phyloP scores from a whole-genome alignment of 2,329 filamentous ascomycete genomes.

The Talaromyces sp. region DNA sequence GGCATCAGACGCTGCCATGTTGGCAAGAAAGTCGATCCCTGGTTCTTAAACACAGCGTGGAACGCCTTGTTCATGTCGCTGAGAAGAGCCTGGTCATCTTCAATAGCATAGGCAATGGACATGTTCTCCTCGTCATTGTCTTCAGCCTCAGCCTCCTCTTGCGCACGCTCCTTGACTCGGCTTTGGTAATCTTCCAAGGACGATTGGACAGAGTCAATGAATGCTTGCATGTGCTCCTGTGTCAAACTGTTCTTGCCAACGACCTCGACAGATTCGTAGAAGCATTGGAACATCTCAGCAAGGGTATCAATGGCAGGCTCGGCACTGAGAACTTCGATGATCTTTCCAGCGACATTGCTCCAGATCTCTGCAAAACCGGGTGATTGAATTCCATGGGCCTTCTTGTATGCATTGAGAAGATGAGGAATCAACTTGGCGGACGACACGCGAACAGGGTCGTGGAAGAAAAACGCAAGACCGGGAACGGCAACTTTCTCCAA shows the following conservation, averaged over 20 bases:
- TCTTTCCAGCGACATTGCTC: constrained; percentile 80
- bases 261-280: constrained; percentile 96
- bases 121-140: constrained; percentile 89
- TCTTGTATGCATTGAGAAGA: constrained; percentile 90
- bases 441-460: constrained; percentile 92
- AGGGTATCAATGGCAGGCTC: constrained; percentile 95
- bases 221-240: constrained; percentile 74
- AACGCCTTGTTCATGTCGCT: constrained; percentile 99
- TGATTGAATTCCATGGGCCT: constrained; percentile 78
- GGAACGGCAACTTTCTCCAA: constrained; percentile 96
- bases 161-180: constrained; percentile 76
- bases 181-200: constrained; percentile 91
- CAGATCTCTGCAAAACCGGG: constrained; percentile 79
- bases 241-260: constrained; percentile 81
- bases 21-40: constrained; percentile 77
- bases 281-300: constrained; percentile 99
- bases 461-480: constrained; percentile 96
- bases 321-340: constrained; percentile 87
- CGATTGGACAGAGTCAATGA: constrained; percentile 81
- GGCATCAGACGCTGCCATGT: constrained; percentile 82
- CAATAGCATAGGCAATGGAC: constrained; percentile 84
- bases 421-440: constrained; percentile 94
- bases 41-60: constrained; percentile 98
- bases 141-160: constrained; percentile 78
- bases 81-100: constrained; percentile 93